Evolutionary conservation across 306 rosid genomes (phyloP), one percentile per base, ranked within the genome.

Genomic region (Delonix regia): DNA sequence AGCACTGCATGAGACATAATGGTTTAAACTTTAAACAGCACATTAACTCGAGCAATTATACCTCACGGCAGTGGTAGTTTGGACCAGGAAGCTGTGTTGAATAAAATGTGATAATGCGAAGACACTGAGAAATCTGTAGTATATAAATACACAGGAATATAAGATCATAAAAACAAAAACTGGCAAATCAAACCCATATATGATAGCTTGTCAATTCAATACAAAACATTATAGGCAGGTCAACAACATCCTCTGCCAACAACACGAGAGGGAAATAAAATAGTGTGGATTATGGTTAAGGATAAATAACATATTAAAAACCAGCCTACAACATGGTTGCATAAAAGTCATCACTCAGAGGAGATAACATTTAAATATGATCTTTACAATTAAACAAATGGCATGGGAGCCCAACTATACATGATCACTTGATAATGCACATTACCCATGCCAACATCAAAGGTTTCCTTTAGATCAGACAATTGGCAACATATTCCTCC

Each of bases 51-150:
- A 74, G 51, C 57, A 74, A 24, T 19, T 33, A 69, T 84, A 92
- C 98, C 94, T 80, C 88, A 0, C 94, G 90, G 83, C 97, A 90
- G 71, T 94, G 97, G 62, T 90, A 92, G 80, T 89, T 92, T 76
- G 97, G 98, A 83, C 97, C 98, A 72, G 94, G 97, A 87, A 94
- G 97, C 75, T 90, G 97, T 21, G 98, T 94, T 9, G 98, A 89
- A 80, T 92, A 89, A 76, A 94, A 90, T 28, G 96, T 87, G 64
- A 94, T 25, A 68, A 92, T 80, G 59, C 97, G 98, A 62, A 94
- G 94, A 83, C 79, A 4, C 83, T 92, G 98, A 84, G 84, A 94
- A 71, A 81, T 90, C 98, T 92, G 85, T 65, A 72, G 36, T 47
- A 61, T 64, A 84, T 47, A 83, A 73, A 74, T 62, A 62, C 27